Base-by-base conservation (phyloP, 495 filamentous ascomycete species). In the Annulohypoxylon moriforme region DNA sequence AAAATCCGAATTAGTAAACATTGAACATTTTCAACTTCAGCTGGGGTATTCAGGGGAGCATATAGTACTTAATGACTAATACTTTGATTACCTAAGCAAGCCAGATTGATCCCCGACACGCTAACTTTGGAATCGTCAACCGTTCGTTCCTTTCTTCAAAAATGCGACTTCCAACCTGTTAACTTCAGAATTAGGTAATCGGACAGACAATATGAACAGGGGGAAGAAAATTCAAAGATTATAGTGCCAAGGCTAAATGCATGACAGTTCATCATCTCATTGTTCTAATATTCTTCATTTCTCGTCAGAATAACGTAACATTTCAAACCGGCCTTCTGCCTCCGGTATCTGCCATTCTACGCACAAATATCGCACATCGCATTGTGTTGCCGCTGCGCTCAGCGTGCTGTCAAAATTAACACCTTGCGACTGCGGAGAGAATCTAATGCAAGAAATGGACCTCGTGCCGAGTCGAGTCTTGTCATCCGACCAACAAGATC, bases 291-390 rank as follows among this genome's bases (percentile, higher is more conserved):
- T 24, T 55, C 14, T 11, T 16, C 50, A 33, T 7, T 7, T 55
- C 50, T 49, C 20, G 27, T 70, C 49, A 58, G 50, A 50, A 66
- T 57, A 63, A 68, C 64, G 69, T 72, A 72, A 72, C 64, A 73
- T 65, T 65, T 50, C 24, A 60, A 57, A 22, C 31, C 9, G 22
- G 42, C 27, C 50, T 31, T 18, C 29, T 18, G 16, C 42, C 53
- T 42, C 60, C 52, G 7, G 59, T 5, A 3, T 42, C 9, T 49
- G 6, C 31, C 38, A 38, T 44, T 58, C 36, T 57, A 73, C 70
- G 65, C 70, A 68, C 70, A 73, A 73, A 65, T 61, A 36, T 61
- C 70, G 64, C 65, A 65, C 16, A 36, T 61, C 70, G 64, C 65
- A 65, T 38, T 31, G 13, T 67, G 36, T 64, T 47, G 65, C 64